These are phyloP conservation scores for Coemansia javaensis DNA, from an alignment of 192 early-diverging fungal species.

Conservation along the genomic window DNA sequence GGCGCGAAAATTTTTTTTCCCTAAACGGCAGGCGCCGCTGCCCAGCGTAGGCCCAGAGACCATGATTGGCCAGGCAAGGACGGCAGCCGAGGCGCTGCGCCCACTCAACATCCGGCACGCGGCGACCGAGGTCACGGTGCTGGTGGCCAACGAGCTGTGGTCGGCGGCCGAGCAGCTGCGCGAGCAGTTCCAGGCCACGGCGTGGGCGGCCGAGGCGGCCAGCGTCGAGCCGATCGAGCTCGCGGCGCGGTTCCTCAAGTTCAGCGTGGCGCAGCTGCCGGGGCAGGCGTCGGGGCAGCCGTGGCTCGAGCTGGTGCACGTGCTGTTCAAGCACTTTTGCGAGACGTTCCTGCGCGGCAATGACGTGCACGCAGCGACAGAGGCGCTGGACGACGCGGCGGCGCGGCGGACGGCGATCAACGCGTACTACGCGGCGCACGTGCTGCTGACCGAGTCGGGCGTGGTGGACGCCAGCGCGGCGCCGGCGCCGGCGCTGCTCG, in stretches of 20 bases:
- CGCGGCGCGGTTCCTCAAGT: constrained; percentile 66
- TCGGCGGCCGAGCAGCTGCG: constrained; percentile 80
- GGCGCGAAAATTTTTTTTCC: too few relatives aligned
- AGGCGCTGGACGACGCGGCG: constrained; percentile 55
- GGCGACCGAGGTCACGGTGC: constrained; percentile 72
- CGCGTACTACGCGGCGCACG: constrained; percentile 74
- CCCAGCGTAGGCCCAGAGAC: not conserved
- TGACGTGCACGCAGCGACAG: constrained; percentile 76
- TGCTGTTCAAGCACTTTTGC: constrained; percentile 71
- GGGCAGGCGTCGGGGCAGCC: constrained; percentile 33
- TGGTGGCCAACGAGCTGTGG: constrained; percentile 82
- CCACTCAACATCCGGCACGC: constrained; percentile 75
- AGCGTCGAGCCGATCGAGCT: constrained; percentile 66
- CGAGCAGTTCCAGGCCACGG: constrained; percentile 61
- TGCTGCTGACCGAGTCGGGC: constrained; percentile 50
- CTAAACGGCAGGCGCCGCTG: too few relatives aligned
- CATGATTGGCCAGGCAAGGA: constrained; percentile 43
- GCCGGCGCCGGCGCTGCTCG: constrained; percentile 61
- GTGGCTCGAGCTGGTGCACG: constrained; percentile 67
- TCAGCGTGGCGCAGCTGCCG: constrained; percentile 50
- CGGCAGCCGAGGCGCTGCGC: constrained; percentile 54
- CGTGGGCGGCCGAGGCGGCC: constrained; percentile 35
- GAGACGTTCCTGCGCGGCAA: constrained; percentile 70
- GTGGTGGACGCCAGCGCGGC: constrained; percentile 3
- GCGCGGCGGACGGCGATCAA: constrained; percentile 59